Base-by-base conservation (phyloP, 129 eudicot genomes). In the Calendula officinalis region DNA sequence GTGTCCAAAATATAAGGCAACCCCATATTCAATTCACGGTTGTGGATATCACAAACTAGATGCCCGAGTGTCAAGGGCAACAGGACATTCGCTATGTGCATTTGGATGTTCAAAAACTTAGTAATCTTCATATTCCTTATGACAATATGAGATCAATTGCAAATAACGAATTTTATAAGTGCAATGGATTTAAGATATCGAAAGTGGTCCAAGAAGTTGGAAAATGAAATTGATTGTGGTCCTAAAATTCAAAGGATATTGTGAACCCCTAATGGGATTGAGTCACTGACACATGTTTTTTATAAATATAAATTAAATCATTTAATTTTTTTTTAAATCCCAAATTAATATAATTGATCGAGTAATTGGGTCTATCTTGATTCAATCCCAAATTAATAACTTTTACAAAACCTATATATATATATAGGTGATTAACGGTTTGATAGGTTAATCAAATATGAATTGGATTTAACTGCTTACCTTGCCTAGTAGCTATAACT, bases 201-300 rank as follows among this genome's bases (percentile, higher is more conserved):
- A 62, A 32, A 45, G 68, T 63, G 56, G 56, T 63, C 56, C 68
- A 63, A 60, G 12, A 14, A 8, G 36, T 60, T 60, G 65, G 38
- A 60, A 14, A 38, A 60, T 4, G 48, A 60, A 6, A 40, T 12
- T 40, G 33, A 8, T 15, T 7, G 22, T 57, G 62, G 62, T 57
- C 45, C 62, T 57, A 13, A 7, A 36, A n/a, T 14, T 35, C n/a
- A 0, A 12, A 35, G 43, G 12, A n/a, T 12, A 2, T 56, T 36
- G 62, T 4, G 45, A 57, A 36, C 3, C 30, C 44, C 62, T 16
- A 36, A 3, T 13, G 12, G n/a, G 62, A 11, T n/a, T n/a, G n/a
- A n/a, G n/a, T n/a, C n/a, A n/a, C n/a, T 37, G 40, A 35, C 14
- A 5, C n/a, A 35, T 56, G 35, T 5, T 5, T 12, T 11, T 54